Percentiles rank a stretch among this genome's conserved stretches.
Conservation (phyloP, 305 asterid species). For the Solanum aculeatissimum region DNA sequence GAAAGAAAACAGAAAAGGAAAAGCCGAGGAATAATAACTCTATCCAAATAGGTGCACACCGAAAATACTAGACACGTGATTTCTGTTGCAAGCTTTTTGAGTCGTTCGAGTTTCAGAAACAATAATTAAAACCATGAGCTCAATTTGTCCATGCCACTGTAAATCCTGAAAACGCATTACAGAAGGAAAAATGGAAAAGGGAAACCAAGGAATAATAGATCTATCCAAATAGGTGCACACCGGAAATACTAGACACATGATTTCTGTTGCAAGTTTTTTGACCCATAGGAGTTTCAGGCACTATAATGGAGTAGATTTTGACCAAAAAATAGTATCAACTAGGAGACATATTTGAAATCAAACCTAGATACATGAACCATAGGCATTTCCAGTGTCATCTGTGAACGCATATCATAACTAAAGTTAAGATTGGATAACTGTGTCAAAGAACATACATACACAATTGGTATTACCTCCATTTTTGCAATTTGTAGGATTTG, state of each 20-base stretch:
- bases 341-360: neutral
- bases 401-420: neutral
- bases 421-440: neutral
- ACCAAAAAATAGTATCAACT: neutral
- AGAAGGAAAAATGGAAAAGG: neutral
- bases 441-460: neutral
- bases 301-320: neutral
- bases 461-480: constrained; percentile 28
- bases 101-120: neutral
- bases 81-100: neutral
- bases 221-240: neutral
- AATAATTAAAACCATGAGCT: neutral
- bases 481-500: constrained; percentile 29
- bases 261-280: neutral
- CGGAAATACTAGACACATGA: neutral
- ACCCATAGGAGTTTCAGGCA: neutral
- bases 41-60: neutral
- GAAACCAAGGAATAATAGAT: neutral
- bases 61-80: neutral
- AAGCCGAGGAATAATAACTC: neutral
- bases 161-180: neutral
- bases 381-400: neutral
- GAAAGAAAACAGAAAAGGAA: neutral
- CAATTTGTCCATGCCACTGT: neutral
- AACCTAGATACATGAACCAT: neutral